Evolutionary conservation across 1,284 basidiomycete species (phyloP).

Genomic region (Puccinia sorghi): DNA sequence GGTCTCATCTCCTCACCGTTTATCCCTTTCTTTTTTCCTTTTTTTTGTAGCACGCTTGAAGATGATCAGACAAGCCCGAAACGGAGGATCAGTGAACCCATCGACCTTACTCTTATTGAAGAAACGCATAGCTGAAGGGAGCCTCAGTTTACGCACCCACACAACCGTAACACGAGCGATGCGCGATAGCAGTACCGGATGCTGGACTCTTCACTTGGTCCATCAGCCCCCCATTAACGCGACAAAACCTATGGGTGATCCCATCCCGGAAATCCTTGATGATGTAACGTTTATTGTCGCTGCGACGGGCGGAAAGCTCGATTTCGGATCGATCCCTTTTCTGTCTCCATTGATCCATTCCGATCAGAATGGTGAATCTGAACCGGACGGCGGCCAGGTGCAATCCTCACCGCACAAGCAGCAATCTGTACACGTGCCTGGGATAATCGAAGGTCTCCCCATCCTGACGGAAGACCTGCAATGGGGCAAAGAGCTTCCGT

Average conservation of each 20-base stretch:
- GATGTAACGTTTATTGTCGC: slow-evolving; percentile 36
- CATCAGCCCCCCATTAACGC: slow-evolving; percentile 2
- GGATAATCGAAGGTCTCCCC: slow-evolving; percentile 42
- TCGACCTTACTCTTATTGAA: slow-evolving; percentile 40
- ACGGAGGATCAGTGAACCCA: slow-evolving; percentile 50
- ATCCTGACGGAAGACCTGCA: slow-evolving; percentile 40
- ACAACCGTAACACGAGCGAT: slow-evolving; percentile 36
- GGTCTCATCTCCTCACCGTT: background rate
- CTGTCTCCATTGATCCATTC: slow-evolving; percentile 24
- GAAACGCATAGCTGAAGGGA: slow-evolving; percentile 34
- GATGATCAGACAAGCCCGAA: slow-evolving; percentile 37
- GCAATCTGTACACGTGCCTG: background rate
- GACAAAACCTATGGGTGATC: background rate
- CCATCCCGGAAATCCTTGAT: slow-evolving; percentile 12
- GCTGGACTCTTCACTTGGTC: slow-evolving; percentile 32
- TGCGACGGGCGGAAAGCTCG: slow-evolving; percentile 43
- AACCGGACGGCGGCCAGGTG: too few relatives aligned
- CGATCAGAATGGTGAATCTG: background rate
- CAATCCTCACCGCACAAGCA: background rate
- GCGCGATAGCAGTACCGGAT: slow-evolving; percentile 29
- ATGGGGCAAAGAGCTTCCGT: slow-evolving; percentile 37
- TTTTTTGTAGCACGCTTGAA: slow-evolving; percentile 35
- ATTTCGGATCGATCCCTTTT: slow-evolving; percentile 42
- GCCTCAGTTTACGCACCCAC: slow-evolving; percentile 34
- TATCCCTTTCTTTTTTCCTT: background rate